Conservation (phyloP, 2,329 filamentous ascomycete genomes). For the Sporothrix variecibatus region DNA sequence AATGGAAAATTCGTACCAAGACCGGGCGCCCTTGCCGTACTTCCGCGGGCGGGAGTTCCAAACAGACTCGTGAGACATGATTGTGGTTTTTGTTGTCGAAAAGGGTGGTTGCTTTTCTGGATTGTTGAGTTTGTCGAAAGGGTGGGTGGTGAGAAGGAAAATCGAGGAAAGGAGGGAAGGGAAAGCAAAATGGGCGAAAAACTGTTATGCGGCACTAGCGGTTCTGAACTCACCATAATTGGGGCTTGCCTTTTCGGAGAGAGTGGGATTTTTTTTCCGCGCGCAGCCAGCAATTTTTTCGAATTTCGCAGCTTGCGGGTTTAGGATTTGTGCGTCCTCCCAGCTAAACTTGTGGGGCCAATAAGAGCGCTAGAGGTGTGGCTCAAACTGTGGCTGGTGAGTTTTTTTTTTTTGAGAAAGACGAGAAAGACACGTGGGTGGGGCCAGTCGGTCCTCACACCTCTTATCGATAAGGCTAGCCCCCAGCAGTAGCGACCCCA, state of each 20-base stretch:
- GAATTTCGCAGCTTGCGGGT: constrained; percentile 22
- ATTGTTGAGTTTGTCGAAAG: constrained; percentile 15
- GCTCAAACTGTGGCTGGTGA: constrained; percentile 5
- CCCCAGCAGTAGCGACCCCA: neutral
- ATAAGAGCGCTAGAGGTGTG: constrained; percentile 4
- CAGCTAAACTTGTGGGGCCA: neutral
- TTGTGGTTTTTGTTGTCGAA: constrained; percentile 34
- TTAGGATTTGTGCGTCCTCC: constrained; percentile 30
- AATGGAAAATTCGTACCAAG: constrained; percentile 64
- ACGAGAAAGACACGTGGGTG: neutral
- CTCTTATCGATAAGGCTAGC: constrained; percentile 27
- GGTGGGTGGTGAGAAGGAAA: constrained; percentile 1
- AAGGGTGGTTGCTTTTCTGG: constrained; percentile 12
- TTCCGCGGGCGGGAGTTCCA: constrained; percentile 98
- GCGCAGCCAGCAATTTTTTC: constrained; percentile 22
- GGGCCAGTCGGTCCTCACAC: neutral
- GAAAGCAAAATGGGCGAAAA: constrained; percentile 2
- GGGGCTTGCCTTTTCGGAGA: neutral
- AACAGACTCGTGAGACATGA: constrained; percentile 83
- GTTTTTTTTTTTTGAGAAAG: neutral
- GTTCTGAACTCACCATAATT: neutral
- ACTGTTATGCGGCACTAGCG: neutral
- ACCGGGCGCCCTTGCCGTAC: constrained; percentile 95
- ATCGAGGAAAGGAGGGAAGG: neutral
- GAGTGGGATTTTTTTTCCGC: constrained; percentile 24